These are phyloP conservation scores for Helminthosporium solani DNA, from an alignment of 2,329 filamentous ascomycete species.

Conservation along the genomic window DNA sequence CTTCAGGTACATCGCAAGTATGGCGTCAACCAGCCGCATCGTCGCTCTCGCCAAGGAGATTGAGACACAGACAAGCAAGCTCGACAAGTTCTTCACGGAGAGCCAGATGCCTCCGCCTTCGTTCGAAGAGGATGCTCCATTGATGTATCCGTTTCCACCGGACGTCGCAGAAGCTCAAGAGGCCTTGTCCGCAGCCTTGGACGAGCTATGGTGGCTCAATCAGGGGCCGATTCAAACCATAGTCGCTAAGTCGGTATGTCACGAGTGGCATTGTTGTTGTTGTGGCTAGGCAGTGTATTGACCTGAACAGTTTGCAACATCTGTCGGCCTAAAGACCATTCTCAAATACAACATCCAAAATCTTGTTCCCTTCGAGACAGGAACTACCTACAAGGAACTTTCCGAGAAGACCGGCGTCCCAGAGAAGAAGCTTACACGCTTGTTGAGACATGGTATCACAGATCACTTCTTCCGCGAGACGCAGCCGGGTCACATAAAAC, in stretches of 20 bases:
- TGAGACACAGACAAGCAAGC: constrained; percentile 4
- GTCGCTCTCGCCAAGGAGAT: constrained; percentile 11
- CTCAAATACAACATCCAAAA: constrained; percentile 11
- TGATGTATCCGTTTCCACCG: constrained; percentile 12
- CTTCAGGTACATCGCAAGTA: constrained; percentile 10
- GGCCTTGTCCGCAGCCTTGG: constrained; percentile 12
- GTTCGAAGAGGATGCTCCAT: constrained; percentile 13
- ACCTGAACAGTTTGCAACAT: constrained; percentile 13
- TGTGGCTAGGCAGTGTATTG: constrained; percentile 8
- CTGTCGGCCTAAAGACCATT: constrained; percentile 13
- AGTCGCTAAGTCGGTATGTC: constrained; percentile 13
- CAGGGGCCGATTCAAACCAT: constrained; percentile 12
- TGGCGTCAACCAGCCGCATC: constrained; percentile 5
- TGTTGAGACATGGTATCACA: constrained; percentile 12
- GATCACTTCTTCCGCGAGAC: constrained; percentile 15
- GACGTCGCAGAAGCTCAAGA: constrained; percentile 15
- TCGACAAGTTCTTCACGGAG: constrained; percentile 13
- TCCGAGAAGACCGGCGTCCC: constrained; percentile 7
- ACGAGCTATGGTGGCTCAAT: constrained; percentile 13
- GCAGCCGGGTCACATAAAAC: constrained; percentile 10
- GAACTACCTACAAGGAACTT: constrained; percentile 12
- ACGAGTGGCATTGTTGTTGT: constrained; percentile 3
- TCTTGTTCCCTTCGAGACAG: constrained; percentile 9
- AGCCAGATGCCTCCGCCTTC: constrained; percentile 12
- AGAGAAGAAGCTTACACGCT: constrained; percentile 8